Base-by-base conservation (phyloP, 2,329 filamentous ascomycete genomes). In the Akanthomyces lecanii region DNA sequence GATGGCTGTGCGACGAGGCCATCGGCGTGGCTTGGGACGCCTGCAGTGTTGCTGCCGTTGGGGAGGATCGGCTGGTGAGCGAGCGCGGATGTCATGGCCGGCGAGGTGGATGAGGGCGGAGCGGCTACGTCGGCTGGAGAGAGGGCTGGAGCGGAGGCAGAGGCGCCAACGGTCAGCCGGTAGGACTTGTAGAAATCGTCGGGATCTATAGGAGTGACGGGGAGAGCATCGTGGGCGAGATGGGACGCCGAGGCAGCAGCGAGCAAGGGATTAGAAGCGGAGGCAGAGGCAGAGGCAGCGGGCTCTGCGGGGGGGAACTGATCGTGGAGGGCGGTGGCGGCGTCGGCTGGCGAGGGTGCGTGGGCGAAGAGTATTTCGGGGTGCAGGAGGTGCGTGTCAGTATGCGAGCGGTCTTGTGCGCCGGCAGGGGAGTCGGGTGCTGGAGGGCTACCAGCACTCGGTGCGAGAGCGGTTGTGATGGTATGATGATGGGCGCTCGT, bases 161-260 rank as follows among this genome's bases (percentile, higher is more conserved):
- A 18, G 16, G 30, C 50, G 14, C 25, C 50, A 44, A 30, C 38
- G 18, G 73, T 69, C 69, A 72, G 73, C 68, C 75, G 76, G 69
- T 81, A 82, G 71, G 76, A 78, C 68, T 78, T 79, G 74, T 85
- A 85, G 73, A 83, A 85, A 71, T 82, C 77, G 78, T 83, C 81
- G 68, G 82, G 81, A 69, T 82, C 78, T 74, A 79, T 71, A 69
- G 77, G 66, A 68, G 75, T 75, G 71, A 74, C 71, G 67, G 76
- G 74, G 71, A 74, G 71, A 67, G 73, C 74, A 77, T 78, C 74
- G 61, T 74, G 71, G 62, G 69, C 65, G 61, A 67, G 68, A 55
- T 64, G 50, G 30, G 66, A 66, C 55, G 68, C 64, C 48, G 42
- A 47, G 38, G 14, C 48, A 47, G 58, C 25, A 42, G 58, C 40